Conservation (phyloP, 805 yeast species). For the Torulaspora microellipsoides region DNA sequence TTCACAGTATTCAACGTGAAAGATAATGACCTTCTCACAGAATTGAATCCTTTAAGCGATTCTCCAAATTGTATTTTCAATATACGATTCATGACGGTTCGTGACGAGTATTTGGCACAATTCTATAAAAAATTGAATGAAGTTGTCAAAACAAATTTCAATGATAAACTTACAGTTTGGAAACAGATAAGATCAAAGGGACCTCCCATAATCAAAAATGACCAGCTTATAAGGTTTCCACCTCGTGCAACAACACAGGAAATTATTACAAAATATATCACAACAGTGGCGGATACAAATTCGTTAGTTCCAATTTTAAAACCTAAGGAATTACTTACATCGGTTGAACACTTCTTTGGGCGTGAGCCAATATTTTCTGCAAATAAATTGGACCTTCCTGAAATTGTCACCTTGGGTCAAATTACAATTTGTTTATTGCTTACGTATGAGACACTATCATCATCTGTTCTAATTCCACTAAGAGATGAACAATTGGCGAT, state of each 20-base stretch:
- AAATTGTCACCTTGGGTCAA: slow-evolving; percentile 22
- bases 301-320: slow-evolving; percentile 26
- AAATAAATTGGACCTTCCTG: slow-evolving; percentile 16
- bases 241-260: slow-evolving; percentile 16
- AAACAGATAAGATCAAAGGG: slow-evolving; percentile 11
- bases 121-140: slow-evolving; percentile 17
- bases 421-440: slow-evolving; percentile 22
- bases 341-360: slow-evolving; percentile 23
- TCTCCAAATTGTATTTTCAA: slow-evolving; percentile 25
- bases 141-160: slow-evolving; percentile 14
- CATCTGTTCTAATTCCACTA: slow-evolving; percentile 29
- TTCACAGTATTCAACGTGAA: slow-evolving; percentile 17
- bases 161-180: slow-evolving; percentile 12
- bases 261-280: slow-evolving; percentile 20
- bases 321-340: slow-evolving; percentile 18
- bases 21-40: slow-evolving; percentile 7
- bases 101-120: slow-evolving; percentile 23
- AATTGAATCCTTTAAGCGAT: slow-evolving; percentile 16
- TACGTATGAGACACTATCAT: slow-evolving; percentile 26
- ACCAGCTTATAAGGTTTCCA: slow-evolving; percentile 20
- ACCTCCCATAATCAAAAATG: slow-evolving; percentile 4
- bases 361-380: slow-evolving; percentile 19
- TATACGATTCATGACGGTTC: slow-evolving; percentile 18
- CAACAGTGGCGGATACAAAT: slow-evolving; percentile 19
- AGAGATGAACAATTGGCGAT: slow-evolving; percentile 21